Percentiles rank a stretch among this genome's conserved stretches.
These are phyloP conservation scores for Penicillium antarcticum DNA, from an alignment of 495 filamentous ascomycete species.

Conservation along the genomic window DNA sequence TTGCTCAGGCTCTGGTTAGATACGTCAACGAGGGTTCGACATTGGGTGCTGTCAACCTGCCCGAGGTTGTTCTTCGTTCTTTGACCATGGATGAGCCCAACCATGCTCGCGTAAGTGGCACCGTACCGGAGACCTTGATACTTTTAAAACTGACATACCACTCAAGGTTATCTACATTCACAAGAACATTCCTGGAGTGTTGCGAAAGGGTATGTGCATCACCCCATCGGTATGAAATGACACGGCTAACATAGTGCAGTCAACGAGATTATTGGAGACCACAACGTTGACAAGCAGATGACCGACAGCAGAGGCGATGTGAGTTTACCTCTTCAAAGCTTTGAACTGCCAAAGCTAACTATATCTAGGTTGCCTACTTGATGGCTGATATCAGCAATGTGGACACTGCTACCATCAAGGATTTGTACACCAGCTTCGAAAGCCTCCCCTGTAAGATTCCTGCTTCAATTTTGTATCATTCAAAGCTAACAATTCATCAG, in stretches of 20 bases:
- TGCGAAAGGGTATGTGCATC: slow-evolving; percentile 61
- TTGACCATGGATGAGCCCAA: slow-evolving; percentile 83
- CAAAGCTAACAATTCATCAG: slow-evolving; percentile 34
- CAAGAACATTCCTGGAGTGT: slow-evolving; percentile 89
- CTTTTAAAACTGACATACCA: slow-evolving; percentile 4
- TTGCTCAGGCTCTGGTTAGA: slow-evolving; percentile 77
- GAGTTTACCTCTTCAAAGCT: slow-evolving; percentile 16
- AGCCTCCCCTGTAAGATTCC: slow-evolving; percentile 67
- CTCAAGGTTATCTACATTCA: slow-evolving; percentile 86
- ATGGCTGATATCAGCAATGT: slow-evolving; percentile 97
- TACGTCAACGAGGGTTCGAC: slow-evolving; percentile 94
- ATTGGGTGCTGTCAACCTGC: slow-evolving; percentile 89
- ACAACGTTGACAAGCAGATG: slow-evolving; percentile 99
- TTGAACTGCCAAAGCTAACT: slow-evolving; percentile 10
- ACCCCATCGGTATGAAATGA: background rate
- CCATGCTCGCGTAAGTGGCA: slow-evolving; percentile 66
- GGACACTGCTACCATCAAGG: slow-evolving; percentile 74
- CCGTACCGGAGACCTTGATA: background rate
- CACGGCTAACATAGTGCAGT: slow-evolving; percentile 47
- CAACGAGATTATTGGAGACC: slow-evolving; percentile 86
- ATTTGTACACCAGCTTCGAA: slow-evolving; percentile 79
- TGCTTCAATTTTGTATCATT: background rate
- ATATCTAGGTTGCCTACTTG: slow-evolving; percentile 73
- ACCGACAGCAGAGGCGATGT: slow-evolving; percentile 91
- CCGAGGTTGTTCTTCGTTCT: slow-evolving; percentile 83